Conservation (phyloP, 495 filamentous ascomycete species). For the Xylaria grammica region DNA sequence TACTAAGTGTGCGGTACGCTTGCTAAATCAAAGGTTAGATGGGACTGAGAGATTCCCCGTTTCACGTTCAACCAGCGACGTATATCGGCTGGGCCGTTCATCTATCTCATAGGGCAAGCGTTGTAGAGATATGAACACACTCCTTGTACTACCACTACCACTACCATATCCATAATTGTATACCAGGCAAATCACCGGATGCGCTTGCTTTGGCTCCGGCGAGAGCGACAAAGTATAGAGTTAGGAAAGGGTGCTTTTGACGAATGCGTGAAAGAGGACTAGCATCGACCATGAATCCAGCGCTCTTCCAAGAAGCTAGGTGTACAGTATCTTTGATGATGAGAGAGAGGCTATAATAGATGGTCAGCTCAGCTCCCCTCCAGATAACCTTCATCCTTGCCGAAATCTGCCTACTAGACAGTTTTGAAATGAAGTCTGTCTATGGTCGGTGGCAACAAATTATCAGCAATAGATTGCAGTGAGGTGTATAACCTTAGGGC, state of each 20-base stretch:
- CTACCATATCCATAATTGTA: slow-evolving; percentile 26
- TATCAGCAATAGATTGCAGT: no score
- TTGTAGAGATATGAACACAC: slow-evolving; percentile 8
- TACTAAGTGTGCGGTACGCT: neutral
- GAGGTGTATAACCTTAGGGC: no score
- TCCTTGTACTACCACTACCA: slow-evolving; percentile 24
- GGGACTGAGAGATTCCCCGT: slow-evolving; percentile 46
- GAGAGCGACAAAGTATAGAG: slow-evolving; percentile 13
- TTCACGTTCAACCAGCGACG: neutral
- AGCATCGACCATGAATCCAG: no score
- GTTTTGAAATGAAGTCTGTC: no score
- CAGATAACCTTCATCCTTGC: neutral
- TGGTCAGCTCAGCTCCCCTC: neutral
- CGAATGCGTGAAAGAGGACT: no score
- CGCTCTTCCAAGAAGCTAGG: no score
- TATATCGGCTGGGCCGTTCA: neutral
- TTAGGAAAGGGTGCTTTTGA: neutral
- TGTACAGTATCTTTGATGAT: neutral
- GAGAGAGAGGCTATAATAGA: neutral
- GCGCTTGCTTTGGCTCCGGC: neutral
- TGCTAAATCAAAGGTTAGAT: slow-evolving; percentile 42
- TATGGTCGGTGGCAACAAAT: no score
- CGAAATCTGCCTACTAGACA: no score
- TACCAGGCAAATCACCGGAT: neutral
- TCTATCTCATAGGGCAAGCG: slow-evolving; percentile 4